Evolutionary conservation across 805 yeast genomes (phyloP), one percentile per base, ranked within the genome.

Genomic region (Candida vartiovaarae): DNA sequence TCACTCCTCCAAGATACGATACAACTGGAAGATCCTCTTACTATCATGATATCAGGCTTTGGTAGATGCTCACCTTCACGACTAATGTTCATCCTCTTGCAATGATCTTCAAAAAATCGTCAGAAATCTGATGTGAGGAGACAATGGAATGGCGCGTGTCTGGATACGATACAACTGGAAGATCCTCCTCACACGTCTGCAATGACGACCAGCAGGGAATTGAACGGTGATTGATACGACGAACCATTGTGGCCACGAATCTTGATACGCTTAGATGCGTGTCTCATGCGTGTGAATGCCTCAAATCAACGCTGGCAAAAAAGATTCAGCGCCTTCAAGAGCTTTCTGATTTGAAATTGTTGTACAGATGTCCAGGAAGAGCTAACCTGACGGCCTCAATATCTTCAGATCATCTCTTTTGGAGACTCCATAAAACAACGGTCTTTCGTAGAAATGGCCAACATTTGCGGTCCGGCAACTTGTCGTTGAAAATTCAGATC

Each of bases 201-300:
- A 87, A 57, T 91, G 96, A 53, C 99, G 80, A 9, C 96, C 96
- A 11, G 98, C 95, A 6, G 99, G 99, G 63, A 85, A 89, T 67
- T 93, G 99, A 23, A 93, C 95, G 1, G 96, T 95, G 71, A 95
- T 38, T 91, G 79, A 64, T 91, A 96, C 41, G 84, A 63, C 49
- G 87, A 78, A 50, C 98, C 98, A 62, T 93, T 97, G 54, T 87
- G 87, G 9, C 98, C 98, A 39, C 96, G 78, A 36, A 95, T 86
- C 39, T 84, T 83, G 45, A 93, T 71, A 34, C 98, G 75, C 59
- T 91, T 85, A 66, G 86, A 90, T 3, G 91, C 84, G 47, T 15
- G 20, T 15, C 20, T 15, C 20, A n/a, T 86, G 86, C 3, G 91
- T 83, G 1, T 96, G 95, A 46, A 99, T 78, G 4, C 89, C 85